Evolutionary conservation across 345 rosid genomes (phyloP), one percentile per base, ranked within the genome.

Genomic region (Pistacia atlantica): DNA sequence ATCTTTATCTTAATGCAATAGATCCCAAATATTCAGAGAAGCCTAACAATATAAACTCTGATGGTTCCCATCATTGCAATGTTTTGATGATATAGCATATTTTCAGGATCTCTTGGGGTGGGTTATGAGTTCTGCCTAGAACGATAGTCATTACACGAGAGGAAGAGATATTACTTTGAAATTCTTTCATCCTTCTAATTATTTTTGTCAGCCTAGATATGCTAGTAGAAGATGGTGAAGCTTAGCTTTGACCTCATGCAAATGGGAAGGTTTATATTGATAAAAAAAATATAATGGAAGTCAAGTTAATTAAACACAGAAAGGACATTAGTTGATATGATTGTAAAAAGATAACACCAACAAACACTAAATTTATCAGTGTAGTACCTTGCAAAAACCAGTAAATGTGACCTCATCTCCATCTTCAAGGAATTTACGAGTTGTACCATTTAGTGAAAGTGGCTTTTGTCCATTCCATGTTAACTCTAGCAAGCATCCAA

Each of bases 391-490:
- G 87, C 93, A 94, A 79, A 69, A 70, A 73, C 97, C 99, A 65
- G 86, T 83, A 45, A 96, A 60, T 76, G 81, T 88, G 73, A 96
- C 98, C 86, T 96, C 92, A 86, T 96, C 99, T 64, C 98, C 97
- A 77, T 93, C 99, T 84, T 93, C 93, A 2, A 96, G 88, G 84
- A 93, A 96, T 69, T 84, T 96, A 58, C 93, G 89, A 22, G 83
- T 16, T 25, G 85, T 61, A 45, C 97, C 94, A 59, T 89, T 88
- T 62, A 94, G 66, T 67, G 91, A 83, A 69, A 96, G 69, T 4
- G 91, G 86, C 63, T 92, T 96, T 76, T 90, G 94, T 75, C 98
- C 99, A 73, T 96, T 94, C 97, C 95, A 89, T 49, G 97, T 93
- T 69, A 94, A 82, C 87, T 96, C 99, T 72, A 96, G 90, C 88